Percentiles rank a stretch among this genome's conserved stretches.
phyloP scores from a whole-genome alignment of 2,329 filamentous ascomycete genomes.

The Penicillium sp. region DNA sequence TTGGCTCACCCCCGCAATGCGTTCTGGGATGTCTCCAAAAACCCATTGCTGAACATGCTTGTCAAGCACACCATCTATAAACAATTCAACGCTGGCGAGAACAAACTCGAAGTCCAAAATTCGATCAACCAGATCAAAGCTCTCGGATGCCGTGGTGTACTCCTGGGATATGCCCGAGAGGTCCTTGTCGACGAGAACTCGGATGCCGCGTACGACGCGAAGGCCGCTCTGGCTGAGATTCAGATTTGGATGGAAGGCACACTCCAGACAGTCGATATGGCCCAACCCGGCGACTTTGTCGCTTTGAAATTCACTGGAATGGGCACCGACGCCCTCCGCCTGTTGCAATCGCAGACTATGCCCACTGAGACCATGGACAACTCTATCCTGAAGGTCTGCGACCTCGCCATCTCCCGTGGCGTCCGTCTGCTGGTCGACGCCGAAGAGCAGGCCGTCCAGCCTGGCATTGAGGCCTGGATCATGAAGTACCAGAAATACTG shows the following conservation, averaged over 20 bases:
- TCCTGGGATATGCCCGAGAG: conserved; percentile 56
- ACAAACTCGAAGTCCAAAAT: conserved; percentile 47
- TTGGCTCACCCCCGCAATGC: conserved; percentile 48
- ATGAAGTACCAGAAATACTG: conserved; percentile 55
- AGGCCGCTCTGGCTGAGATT: conserved; percentile 36
- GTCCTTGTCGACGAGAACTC: conserved; percentile 51
- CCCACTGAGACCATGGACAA: conserved; percentile 44
- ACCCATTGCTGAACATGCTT: conserved; percentile 47
- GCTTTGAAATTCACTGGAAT: conserved; percentile 55
- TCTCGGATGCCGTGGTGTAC: conserved; percentile 55
- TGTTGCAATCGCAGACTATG: conserved; percentile 40
- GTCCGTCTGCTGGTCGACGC: conserved; percentile 55
- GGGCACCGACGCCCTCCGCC: conserved; percentile 44
- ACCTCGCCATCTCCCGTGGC: conserved; percentile 43
- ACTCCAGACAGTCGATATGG: conserved; percentile 54
- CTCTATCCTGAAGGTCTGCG: conserved; percentile 48
- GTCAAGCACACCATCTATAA: conserved; percentile 54
- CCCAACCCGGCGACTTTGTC: conserved; percentile 53
- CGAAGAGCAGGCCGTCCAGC: conserved; percentile 55
- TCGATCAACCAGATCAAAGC: conserved; percentile 49
- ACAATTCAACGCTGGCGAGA: conserved; percentile 58
- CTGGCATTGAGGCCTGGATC: conserved; percentile 54
- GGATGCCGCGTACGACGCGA: conserved; percentile 30
- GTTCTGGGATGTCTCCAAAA: conserved; percentile 51
- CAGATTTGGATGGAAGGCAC: conserved; percentile 54